A percentile compares a stretch with the other conserved stretches of the same genome.
These are phyloP conservation scores for Verruconis gallopava DNA, from an alignment of 2,329 filamentous ascomycete species.

Conservation along the genomic window DNA sequence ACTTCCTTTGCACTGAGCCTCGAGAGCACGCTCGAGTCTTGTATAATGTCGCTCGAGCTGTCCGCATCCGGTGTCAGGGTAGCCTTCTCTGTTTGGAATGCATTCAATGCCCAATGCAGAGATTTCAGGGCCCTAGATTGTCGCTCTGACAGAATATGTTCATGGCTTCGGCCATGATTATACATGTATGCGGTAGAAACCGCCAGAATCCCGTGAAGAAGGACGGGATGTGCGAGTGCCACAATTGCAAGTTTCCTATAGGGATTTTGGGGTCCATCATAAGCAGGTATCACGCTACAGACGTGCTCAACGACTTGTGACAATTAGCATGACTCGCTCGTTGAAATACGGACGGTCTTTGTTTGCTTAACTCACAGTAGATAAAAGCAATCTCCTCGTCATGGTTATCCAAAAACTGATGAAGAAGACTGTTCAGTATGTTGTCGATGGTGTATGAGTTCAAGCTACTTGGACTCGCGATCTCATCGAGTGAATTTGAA, in stretches of 20 bases:
- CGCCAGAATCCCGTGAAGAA: constrained; percentile 1
- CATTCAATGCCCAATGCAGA: constrained; percentile 1
- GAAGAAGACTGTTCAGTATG: not conserved
- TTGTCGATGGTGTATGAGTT: not conserved
- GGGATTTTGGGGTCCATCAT: constrained; percentile 2
- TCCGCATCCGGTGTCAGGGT: no score
- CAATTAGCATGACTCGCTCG: not conserved
- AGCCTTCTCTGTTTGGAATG: not conserved
- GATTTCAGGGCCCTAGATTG: constrained; percentile 1
- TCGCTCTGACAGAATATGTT: not conserved
- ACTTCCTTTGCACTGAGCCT: not conserved
- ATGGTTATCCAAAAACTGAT: not conserved
- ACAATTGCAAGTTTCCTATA: constrained; percentile 1
- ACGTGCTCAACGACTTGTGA: not conserved
- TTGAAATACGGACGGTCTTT: no score
- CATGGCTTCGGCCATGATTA: constrained; percentile 1
- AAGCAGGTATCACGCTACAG: constrained; percentile 3
- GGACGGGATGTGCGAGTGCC: not conserved
- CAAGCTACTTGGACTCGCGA: not conserved
- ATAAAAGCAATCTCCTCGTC: not conserved
- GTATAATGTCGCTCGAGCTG: no score
- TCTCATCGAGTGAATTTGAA: not conserved
- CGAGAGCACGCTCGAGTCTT: not conserved
- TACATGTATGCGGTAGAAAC: constrained; percentile 3
- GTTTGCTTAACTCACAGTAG: not conserved